phyloP scores from a whole-genome alignment of 192 early-diverging fungal species.

The Dissophora ornata region DNA sequence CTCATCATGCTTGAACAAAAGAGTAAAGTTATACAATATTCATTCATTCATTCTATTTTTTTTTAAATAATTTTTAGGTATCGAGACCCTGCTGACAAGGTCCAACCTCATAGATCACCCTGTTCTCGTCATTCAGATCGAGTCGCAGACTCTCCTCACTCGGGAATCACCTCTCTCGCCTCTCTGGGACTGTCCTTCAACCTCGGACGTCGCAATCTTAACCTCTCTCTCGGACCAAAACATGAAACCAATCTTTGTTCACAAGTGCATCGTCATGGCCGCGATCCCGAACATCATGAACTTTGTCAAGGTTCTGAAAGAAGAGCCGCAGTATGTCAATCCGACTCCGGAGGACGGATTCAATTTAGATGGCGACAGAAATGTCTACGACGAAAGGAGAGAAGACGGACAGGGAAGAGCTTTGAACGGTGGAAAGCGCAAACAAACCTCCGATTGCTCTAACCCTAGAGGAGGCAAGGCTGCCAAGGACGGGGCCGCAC shows the following conservation, averaged over 20 bases:
- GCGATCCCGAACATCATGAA: neutral
- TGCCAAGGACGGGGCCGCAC: neutral
- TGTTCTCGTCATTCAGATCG: neutral
- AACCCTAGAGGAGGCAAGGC: too few relatives aligned
- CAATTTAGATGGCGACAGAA: too few relatives aligned
- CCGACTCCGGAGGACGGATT: too few relatives aligned
- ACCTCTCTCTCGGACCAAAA: neutral
- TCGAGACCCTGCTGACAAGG: neutral
- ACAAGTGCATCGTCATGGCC: conserved; percentile 1
- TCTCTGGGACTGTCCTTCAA: neutral
- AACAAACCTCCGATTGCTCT: too few relatives aligned
- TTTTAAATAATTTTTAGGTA: neutral
- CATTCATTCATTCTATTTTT: neutral
- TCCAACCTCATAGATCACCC: neutral
- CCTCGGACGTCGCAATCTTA: neutral
- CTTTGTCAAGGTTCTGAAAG: neutral
- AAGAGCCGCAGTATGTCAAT: too few relatives aligned
- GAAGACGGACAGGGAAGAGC: too few relatives aligned
- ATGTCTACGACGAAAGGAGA: too few relatives aligned
- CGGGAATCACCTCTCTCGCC: neutral
- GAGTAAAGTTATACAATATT: too few relatives aligned
- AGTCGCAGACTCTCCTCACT: neutral
- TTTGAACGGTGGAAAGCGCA: too few relatives aligned
- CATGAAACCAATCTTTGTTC: neutral
- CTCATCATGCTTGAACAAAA: too few relatives aligned